Evolutionary conservation across 2,329 filamentous ascomycete species (phyloP), one percentile per base, ranked within the genome.

Genomic region (Cercospora zeina): DNA sequence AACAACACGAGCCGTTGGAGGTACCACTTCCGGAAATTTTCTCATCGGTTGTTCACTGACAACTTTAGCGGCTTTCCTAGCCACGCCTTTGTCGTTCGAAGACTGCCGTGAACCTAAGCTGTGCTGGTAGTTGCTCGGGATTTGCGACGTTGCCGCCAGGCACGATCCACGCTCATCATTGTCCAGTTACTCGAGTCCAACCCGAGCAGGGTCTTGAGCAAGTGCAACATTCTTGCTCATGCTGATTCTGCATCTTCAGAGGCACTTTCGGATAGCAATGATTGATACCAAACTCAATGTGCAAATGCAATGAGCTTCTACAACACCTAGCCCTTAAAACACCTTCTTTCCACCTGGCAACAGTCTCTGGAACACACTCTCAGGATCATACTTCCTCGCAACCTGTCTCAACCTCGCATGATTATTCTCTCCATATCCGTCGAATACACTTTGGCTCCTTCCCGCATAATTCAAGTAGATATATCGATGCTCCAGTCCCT

Each of bases 391-490:
- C 55, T 62, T 54, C 47, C 27, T 54, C 24, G 51, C 45, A 16
- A 64, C 47, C 31, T 21, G 27, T 53, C 62, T 65, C 60, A 67
- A 45, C 31, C 47, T 62, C 42, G 51, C 50, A 37, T 59, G n/a
- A 55, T 63, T 65, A 11, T n/a, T 50, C 49, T 53, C 31, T 14
- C 65, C 65, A 59, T 67, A 67, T 27, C 65, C 63, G 37, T 58
- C 58, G n/a, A 67, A 63, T 1, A 67, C 65, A 13, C 27, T 30
- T 54, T 64, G 62, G 33, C 54, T 51, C 30, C 34, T 16, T n/a
- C 59, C 62, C 8, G 61, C 65, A 47, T 67, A 67, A 34, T 67
- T 67, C 61, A 58, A 36, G 54, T 67, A 67, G 11, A 65, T 60
- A 33, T 59, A 67, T 19, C 54, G 54, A 56, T 56, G 54, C 6